These are phyloP conservation scores for Nosema muscidifuracis DNA, from an alignment of 371 early-diverging fungal genomes.

Conservation along the genomic window DNA sequence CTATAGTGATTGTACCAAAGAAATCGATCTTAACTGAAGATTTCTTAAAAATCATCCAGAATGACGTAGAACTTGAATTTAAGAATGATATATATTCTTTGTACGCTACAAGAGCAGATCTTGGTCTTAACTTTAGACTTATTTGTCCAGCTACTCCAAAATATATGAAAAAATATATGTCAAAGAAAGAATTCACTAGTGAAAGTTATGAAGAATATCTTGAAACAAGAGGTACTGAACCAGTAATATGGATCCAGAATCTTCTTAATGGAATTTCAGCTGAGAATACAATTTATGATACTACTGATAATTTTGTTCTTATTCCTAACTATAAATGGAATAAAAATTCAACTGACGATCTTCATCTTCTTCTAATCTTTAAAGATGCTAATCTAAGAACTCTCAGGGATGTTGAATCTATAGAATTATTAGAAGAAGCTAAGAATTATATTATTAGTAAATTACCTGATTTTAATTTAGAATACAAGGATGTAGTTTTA, in stretches of 20 bases:
- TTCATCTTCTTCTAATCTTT: slow-evolving; percentile 57
- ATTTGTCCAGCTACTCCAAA: slow-evolving; percentile 52
- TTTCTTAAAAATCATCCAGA: background rate
- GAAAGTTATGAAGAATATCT: slow-evolving; percentile 52
- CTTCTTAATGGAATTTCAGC: background rate
- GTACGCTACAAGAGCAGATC: background rate
- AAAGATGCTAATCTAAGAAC: slow-evolving; percentile 43
- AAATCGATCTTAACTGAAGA: background rate
- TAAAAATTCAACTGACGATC: slow-evolving; percentile 8
- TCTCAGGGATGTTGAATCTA: slow-evolving; percentile 28
- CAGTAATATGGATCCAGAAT: slow-evolving; percentile 41
- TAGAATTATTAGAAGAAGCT: slow-evolving; percentile 14
- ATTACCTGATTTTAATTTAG: slow-evolving; percentile 7
- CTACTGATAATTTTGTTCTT: slow-evolving; percentile 47
- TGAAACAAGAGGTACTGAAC: background rate
- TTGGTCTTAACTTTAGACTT: slow-evolving; percentile 13
- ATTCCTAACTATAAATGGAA: slow-evolving; percentile 60
- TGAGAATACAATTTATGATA: slow-evolving; percentile 47
- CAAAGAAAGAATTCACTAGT: background rate
- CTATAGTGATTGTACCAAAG: slow-evolving; percentile 25
- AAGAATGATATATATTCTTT: slow-evolving; percentile 28
- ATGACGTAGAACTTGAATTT: slow-evolving; percentile 1
- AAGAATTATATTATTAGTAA: background rate
- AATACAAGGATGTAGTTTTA: slow-evolving; percentile 13
- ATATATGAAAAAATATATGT: slow-evolving; percentile 43